These are phyloP conservation scores for Termitomyces sp. DNA, from an alignment of 768 basidiomycete genomes.

Conservation along the genomic window DNA sequence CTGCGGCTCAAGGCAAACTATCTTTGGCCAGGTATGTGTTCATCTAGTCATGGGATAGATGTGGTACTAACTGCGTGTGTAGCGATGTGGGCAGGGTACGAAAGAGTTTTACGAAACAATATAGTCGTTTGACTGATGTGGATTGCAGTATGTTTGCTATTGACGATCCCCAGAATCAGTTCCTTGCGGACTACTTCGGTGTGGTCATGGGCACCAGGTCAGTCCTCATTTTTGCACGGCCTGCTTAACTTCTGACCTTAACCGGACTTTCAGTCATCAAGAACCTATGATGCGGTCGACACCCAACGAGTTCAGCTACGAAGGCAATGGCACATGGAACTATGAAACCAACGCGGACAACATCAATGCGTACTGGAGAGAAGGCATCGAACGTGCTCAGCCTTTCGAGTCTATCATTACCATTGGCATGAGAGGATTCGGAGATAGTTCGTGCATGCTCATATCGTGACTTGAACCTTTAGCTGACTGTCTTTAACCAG, in stretches of 20 bases:
- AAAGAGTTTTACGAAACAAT: not conserved
- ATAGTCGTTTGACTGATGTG: not conserved
- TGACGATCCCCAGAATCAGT: constrained; percentile 60
- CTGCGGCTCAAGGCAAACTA: constrained; percentile 69
- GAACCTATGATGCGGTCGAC: constrained; percentile 77
- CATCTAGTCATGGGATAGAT: not conserved
- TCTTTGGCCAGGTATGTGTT: constrained; percentile 57
- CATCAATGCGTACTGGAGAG: constrained; percentile 59
- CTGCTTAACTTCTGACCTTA: not conserved
- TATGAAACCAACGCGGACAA: constrained; percentile 49
- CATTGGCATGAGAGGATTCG: constrained; percentile 65
- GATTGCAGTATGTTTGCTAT: constrained; percentile 46
- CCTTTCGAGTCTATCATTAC: constrained; percentile 61
- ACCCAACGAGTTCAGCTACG: constrained; percentile 59
- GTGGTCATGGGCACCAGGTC: constrained; percentile 70
- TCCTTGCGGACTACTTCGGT: constrained; percentile 58
- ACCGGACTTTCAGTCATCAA: constrained; percentile 42
- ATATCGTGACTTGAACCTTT: no score
- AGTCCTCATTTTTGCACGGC: not conserved
- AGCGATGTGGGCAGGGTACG: constrained; percentile 41
- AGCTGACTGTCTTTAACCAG: constrained; percentile 20
- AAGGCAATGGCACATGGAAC: constrained; percentile 59
- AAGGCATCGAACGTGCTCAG: constrained; percentile 54
- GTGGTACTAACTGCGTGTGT: not conserved
- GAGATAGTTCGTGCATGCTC: constrained; percentile 35